phyloP scores from a whole-genome alignment of 2,329 filamentous ascomycete species.

The Diaporthe australafricana region DNA sequence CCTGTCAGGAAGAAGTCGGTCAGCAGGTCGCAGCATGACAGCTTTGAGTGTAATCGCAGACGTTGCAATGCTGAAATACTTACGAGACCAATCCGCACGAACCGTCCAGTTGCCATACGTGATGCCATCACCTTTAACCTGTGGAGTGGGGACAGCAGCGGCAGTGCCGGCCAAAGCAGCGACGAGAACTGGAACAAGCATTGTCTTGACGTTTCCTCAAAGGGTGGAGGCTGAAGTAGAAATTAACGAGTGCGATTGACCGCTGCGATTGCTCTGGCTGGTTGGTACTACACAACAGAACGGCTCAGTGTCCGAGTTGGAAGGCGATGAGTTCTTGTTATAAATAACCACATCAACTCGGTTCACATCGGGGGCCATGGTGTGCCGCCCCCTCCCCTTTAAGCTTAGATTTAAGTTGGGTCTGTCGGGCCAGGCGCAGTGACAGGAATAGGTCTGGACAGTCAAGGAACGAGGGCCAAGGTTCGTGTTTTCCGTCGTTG shows the following conservation, averaged over 20 bases:
- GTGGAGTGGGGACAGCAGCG: slow-evolving; percentile 13
- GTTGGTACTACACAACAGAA: background rate
- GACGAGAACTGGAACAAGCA: slow-evolving; percentile 23
- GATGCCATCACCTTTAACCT: slow-evolving; percentile 3
- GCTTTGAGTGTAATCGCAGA: too few relatives aligned
- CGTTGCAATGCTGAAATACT: background rate
- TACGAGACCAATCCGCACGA: slow-evolving; percentile 31
- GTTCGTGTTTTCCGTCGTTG: slow-evolving; percentile 13
- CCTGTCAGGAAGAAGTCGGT: background rate
- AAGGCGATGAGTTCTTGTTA: background rate
- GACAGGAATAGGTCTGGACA: slow-evolving; percentile 11
- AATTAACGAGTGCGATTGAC: background rate
- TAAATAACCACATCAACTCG: background rate
- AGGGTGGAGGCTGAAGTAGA: too few relatives aligned
- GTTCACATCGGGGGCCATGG: background rate
- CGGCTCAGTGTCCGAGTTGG: background rate
- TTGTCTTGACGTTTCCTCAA: background rate
- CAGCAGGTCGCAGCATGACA: background rate
- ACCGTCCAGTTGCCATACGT: slow-evolving; percentile 28
- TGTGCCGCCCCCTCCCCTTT: background rate
- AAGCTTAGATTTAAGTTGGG: background rate
- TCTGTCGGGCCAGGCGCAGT: background rate
- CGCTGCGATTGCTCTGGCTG: background rate
- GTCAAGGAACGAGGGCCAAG: background rate
- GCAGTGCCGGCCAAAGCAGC: slow-evolving; percentile 25